Percentiles rank a stretch among this genome's conserved stretches.
Conservation (phyloP, 805 yeast species). For the Barnettozyma sucrosica region DNA sequence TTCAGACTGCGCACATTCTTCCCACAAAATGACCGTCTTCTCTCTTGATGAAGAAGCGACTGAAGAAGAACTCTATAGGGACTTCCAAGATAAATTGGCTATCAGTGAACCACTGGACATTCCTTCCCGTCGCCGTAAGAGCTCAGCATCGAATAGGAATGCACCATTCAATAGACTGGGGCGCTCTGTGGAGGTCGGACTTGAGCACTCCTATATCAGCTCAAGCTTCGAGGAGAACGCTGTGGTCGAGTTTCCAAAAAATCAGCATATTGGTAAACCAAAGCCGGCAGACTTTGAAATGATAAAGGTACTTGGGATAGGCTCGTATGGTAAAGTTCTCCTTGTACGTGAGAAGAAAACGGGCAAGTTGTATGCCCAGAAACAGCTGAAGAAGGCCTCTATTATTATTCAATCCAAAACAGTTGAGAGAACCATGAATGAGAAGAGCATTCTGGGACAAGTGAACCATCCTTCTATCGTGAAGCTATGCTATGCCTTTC, state of each 20-base stretch:
- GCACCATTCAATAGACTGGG: slow-evolving; percentile 33
- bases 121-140: slow-evolving; percentile 15
- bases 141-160: slow-evolving; percentile 24
- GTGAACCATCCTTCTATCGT: slow-evolving; percentile 79
- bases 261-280: slow-evolving; percentile 16
- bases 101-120: slow-evolving; percentile 17
- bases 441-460: slow-evolving; percentile 63
- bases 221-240: not conserved
- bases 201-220: slow-evolving; percentile 34
- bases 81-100: slow-evolving; percentile 15
- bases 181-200: slow-evolving; percentile 43
- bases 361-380: slow-evolving; percentile 74
- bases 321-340: slow-evolving; percentile 84
- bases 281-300: slow-evolving; percentile 58
- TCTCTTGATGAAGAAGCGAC: slow-evolving; percentile 20
- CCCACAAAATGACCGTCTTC: slow-evolving; percentile 18
- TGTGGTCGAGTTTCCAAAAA: not conserved
- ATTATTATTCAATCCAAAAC: slow-evolving; percentile 54
- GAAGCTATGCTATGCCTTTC: slow-evolving; percentile 75
- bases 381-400: slow-evolving; percentile 77
- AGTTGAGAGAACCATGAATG: slow-evolving; percentile 75
- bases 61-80: slow-evolving; percentile 11
- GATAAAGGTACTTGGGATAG: slow-evolving; percentile 73
- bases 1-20: too few species aligned
- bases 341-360: slow-evolving; percentile 62